Conservation (phyloP, 768 basidiomycete species). For the Chalciporus pseudorubinellus region DNA sequence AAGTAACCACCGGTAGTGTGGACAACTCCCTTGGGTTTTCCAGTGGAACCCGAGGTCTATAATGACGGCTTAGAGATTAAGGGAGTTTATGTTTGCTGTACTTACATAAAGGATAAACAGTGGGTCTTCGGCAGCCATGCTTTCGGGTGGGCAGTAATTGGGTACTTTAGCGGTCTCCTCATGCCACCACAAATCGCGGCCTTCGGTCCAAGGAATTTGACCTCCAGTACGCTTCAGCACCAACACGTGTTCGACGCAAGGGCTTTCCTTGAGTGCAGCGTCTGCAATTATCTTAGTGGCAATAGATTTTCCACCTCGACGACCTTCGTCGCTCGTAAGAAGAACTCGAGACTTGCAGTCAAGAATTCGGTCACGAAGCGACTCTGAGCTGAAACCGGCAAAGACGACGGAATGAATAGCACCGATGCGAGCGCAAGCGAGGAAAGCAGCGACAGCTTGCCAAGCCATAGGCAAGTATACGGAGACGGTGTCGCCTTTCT, state of each 20-base stretch:
- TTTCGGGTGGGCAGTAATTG: slow-evolving; percentile 82
- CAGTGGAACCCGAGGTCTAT: slow-evolving; percentile 91
- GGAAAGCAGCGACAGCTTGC: slow-evolving; percentile 95
- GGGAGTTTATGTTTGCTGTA: slow-evolving; percentile 11
- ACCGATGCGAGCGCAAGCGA: slow-evolving; percentile 96
- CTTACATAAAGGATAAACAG: slow-evolving; percentile 97
- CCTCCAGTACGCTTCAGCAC: slow-evolving; percentile 88
- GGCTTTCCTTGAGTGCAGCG: slow-evolving; percentile 81
- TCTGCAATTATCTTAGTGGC: slow-evolving; percentile 95
- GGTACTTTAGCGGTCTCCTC: slow-evolving; percentile 85
- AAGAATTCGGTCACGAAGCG: slow-evolving; percentile 85
- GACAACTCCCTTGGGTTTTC: slow-evolving; percentile 96
- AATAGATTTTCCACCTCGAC: slow-evolving; percentile 90
- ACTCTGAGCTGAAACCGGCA: slow-evolving; percentile 94
- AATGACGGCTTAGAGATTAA: slow-evolving; percentile 6
- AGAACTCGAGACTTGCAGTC: slow-evolving; percentile 91
- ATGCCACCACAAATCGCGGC: slow-evolving; percentile 95
- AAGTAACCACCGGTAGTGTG: slow-evolving; percentile 89
- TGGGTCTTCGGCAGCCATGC: slow-evolving; percentile 92
- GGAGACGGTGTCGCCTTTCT: slow-evolving; percentile 94
- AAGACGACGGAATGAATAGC: slow-evolving; percentile 97
- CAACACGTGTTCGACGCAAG: slow-evolving; percentile 84
- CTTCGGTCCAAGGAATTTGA: slow-evolving; percentile 74
- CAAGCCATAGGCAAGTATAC: slow-evolving; percentile 93
- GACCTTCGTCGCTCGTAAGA: slow-evolving; percentile 94